Evolutionary conservation across 495 filamentous ascomycete species (phyloP).

Genomic region (Penicillium ucsense): DNA sequence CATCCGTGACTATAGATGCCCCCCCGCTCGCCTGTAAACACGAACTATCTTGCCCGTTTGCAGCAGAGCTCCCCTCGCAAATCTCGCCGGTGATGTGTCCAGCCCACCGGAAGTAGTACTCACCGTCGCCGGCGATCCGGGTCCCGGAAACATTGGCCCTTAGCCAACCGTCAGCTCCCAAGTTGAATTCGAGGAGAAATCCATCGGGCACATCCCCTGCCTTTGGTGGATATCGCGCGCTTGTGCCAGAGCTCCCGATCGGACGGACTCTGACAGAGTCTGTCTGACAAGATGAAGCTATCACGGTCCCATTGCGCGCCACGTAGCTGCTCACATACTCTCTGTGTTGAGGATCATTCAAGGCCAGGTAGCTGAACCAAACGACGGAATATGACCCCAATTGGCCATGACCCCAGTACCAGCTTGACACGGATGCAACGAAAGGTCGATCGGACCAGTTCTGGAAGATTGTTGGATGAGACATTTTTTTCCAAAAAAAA

Average conservation of each 20-base stretch:
- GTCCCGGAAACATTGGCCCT: conserved; percentile 13
- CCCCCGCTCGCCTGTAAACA: no score
- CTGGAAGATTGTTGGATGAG: not conserved
- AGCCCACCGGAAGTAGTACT: conserved; percentile 20
- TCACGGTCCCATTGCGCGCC: conserved; percentile 12
- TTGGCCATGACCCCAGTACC: conserved; percentile 35
- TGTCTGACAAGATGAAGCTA: conserved; percentile 11
- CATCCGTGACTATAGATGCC: no score
- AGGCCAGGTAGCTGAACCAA: conserved; percentile 27
- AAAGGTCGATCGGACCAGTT: conserved; percentile 25
- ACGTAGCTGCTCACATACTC: conserved; percentile 26
- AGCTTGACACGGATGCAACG: conserved; percentile 11
- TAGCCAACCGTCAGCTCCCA: conserved; percentile 2
- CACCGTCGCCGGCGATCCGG: conserved; percentile 7
- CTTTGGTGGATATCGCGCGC: conserved; percentile 12
- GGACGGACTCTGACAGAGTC: conserved; percentile 9
- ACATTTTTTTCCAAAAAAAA: not conserved
- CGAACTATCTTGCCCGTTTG: not conserved
- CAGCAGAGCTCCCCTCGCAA: not conserved
- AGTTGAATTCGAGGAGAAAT: conserved; percentile 9
- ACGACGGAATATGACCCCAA: conserved; percentile 29
- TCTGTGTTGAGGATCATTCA: conserved; percentile 7
- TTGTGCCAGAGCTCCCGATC: conserved; percentile 3
- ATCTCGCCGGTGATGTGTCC: conserved; percentile 16
- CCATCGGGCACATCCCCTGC: conserved; percentile 12